Percentiles rank a stretch among this genome's conserved stretches.
These are phyloP conservation scores for Leccinum subgranulosum DNA, from an alignment of 768 basidiomycete species.

Conservation along the genomic window DNA sequence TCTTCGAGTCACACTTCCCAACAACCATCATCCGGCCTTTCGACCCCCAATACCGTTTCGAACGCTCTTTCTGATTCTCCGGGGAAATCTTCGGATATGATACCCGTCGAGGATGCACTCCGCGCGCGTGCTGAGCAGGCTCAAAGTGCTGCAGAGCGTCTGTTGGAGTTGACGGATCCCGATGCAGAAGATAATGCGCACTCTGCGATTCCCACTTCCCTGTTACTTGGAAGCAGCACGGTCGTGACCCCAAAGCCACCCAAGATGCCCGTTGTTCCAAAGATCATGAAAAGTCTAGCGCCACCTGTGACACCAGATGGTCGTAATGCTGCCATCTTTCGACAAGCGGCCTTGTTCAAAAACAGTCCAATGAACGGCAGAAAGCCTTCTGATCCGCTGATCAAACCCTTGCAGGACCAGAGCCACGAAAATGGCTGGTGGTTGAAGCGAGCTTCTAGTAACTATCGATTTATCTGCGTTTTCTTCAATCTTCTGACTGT, in stretches of 20 bases:
- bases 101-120: constrained; percentile 79
- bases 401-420: constrained; percentile 66
- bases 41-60: constrained; percentile 48
- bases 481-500: constrained; percentile 8
- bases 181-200: constrained; percentile 58
- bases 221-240: constrained; percentile 44
- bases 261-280: constrained; percentile 36
- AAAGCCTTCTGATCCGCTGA: constrained; percentile 49
- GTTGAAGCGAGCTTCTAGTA: constrained; percentile 71
- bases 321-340: constrained; percentile 56
- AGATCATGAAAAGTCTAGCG: constrained; percentile 27
- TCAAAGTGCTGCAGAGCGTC: constrained; percentile 84
- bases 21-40: constrained; percentile 48
- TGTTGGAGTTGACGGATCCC: constrained; percentile 82
- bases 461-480: constrained; percentile 26
- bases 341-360: constrained; percentile 74
- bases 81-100: constrained; percentile 39
- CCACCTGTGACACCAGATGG: constrained; percentile 66
- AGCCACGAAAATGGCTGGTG: constrained; percentile 81
- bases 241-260: constrained; percentile 36
- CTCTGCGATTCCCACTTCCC: constrained; percentile 52
- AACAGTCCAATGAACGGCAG: constrained; percentile 71
- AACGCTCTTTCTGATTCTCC: constrained; percentile 60
- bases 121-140: constrained; percentile 89
- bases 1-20: constrained; percentile 38